A percentile compares a stretch with the other conserved stretches of the same genome.
Conservation (phyloP, 2,329 filamentous ascomycete genomes). For the Penicillium sp. region DNA sequence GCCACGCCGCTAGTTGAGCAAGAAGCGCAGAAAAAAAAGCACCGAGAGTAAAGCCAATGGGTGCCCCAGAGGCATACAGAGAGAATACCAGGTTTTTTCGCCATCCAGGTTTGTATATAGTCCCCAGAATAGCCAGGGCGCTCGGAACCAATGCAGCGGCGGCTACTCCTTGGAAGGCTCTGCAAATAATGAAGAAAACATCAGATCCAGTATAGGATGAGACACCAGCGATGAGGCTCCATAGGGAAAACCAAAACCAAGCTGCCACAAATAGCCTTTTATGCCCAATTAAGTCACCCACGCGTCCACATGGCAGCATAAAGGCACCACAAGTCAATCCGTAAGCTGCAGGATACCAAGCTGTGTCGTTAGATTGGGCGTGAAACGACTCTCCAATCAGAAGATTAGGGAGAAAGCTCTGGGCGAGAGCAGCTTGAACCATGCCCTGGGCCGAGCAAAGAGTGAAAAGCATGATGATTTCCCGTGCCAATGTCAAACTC, state of each 20-base stretch:
- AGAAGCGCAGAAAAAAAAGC: neutral
- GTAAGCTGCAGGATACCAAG: neutral
- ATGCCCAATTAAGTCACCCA: neutral
- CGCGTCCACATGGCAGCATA: neutral
- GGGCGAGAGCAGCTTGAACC: neutral
- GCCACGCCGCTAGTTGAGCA: neutral
- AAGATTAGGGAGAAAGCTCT: neutral
- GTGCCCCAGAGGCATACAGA: neutral
- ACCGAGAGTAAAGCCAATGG: neutral
- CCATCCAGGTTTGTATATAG: constrained; percentile 62
- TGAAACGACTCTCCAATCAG: neutral
- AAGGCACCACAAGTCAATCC: neutral
- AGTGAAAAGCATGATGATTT: neutral
- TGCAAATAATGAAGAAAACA: constrained; percentile 54
- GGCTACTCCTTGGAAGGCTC: constrained; percentile 70
- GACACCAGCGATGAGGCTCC: constrained; percentile 68
- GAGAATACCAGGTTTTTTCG: constrained; percentile 60
- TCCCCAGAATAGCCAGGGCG: constrained; percentile 63
- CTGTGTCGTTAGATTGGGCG: neutral
- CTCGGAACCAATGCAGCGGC: constrained; percentile 68
- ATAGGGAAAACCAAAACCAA: constrained; percentile 58
- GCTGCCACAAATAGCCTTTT: constrained; percentile 14
- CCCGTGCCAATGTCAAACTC: neutral
- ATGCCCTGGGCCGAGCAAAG: neutral
- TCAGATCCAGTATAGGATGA: constrained; percentile 65